Evolutionary conservation across 1,284 basidiomycete species (phyloP).

Genomic region (Golubevia sp.): DNA sequence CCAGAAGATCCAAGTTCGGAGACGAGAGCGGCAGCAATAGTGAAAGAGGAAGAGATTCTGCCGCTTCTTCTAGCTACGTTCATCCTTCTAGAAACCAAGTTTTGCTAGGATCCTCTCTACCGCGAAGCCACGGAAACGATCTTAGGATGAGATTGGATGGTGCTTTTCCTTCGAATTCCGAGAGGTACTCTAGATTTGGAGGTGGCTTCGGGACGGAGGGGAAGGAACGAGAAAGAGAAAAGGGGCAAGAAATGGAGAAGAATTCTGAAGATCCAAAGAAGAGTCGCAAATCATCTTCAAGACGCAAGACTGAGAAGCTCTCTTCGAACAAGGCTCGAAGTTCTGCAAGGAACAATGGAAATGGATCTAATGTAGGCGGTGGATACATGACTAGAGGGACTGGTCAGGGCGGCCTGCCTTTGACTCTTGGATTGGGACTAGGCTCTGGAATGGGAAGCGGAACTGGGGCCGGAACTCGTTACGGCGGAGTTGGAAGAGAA

Average conservation of each 20-base stretch:
- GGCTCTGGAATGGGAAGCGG: constrained; percentile 3
- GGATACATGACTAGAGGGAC: constrained; percentile 1
- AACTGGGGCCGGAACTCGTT: background rate
- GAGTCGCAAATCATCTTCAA: background rate
- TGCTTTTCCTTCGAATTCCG: no score
- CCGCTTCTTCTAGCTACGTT: no score
- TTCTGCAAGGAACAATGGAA: background rate
- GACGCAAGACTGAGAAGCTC: background rate
- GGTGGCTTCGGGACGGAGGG: background rate
- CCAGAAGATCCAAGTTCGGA: background rate
- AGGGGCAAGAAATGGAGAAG: background rate
- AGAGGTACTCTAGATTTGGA: no score
- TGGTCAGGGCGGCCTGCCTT: background rate
- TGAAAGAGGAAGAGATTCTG: background rate
- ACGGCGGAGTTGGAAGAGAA: constrained; percentile 9
- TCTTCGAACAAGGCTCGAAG: background rate
- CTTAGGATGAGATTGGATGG: no score
- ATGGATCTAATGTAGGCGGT: background rate
- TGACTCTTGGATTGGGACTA: background rate
- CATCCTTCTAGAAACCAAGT: no score
- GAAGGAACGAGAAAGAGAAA: background rate
- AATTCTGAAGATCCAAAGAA: background rate
- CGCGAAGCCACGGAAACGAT: no score
- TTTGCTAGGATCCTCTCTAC: no score
- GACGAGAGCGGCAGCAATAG: no score